Conservation (phyloP, 768 basidiomycete species). For the Clavulina sp. region DNA sequence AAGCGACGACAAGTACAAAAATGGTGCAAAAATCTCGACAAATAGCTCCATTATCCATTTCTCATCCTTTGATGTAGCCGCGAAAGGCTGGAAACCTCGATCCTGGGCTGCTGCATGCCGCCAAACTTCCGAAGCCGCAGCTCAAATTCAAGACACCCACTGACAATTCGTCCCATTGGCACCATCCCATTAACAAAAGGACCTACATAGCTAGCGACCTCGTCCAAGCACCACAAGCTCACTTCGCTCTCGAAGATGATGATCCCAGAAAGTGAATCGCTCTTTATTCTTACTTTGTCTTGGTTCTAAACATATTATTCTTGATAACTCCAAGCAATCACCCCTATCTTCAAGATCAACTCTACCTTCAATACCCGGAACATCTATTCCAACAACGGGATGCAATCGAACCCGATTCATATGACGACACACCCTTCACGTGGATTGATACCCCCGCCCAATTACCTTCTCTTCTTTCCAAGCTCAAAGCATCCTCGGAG, state of each 20-base stretch:
- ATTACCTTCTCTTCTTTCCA: constrained; percentile 45
- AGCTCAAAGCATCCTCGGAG: constrained; percentile 41
- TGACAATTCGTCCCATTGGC: constrained; percentile 38
- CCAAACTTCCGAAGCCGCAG: constrained; percentile 70
- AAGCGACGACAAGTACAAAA: too few relatives aligned
- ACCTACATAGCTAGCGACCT: too few relatives aligned
- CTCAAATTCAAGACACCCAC: constrained; percentile 48
- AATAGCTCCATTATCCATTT: neutral
- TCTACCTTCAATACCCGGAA: constrained; percentile 49
- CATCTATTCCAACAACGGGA: constrained; percentile 37
- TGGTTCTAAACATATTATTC: neutral
- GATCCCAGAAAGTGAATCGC: constrained; percentile 20
- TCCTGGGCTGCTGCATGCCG: constrained; percentile 45
- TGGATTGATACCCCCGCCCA: constrained; percentile 46
- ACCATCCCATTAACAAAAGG: constrained; percentile 45
- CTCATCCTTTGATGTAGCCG: too few relatives aligned
- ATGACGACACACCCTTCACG: constrained; percentile 49
- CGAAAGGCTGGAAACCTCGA: too few relatives aligned
- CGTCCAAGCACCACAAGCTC: constrained; percentile 66
- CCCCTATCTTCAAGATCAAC: constrained; percentile 78
- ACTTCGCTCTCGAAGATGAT: constrained; percentile 19
- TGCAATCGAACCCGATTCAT: constrained; percentile 31
- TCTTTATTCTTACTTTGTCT: neutral
- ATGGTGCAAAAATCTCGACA: constrained; percentile 15
- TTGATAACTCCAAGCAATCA: constrained; percentile 22